Evolutionary conservation across 305 asterid genomes (phyloP).

Genomic region (Petunia hybrid): DNA sequence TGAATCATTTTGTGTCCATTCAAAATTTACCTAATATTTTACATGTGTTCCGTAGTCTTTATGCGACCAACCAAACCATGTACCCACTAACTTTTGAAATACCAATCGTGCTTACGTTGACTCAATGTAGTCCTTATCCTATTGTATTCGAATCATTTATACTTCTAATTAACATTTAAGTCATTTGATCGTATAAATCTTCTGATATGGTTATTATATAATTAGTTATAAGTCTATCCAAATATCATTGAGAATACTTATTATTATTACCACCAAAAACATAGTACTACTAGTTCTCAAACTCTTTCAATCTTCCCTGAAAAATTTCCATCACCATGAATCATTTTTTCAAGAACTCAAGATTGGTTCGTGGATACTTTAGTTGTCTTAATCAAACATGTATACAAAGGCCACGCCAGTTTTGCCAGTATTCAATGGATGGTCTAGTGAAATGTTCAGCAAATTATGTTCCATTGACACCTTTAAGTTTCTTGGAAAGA

Average conservation of each 20-base stretch:
- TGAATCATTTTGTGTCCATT: not conserved
- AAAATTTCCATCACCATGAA: not conserved
- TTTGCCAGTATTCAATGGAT: constrained; percentile 28
- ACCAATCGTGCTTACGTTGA: not conserved
- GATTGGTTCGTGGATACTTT: not conserved
- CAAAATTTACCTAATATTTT: not conserved
- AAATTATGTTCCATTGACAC: constrained; percentile 37
- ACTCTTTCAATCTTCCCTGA: not conserved
- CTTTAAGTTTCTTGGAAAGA: constrained; percentile 41
- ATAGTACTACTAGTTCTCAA: not conserved
- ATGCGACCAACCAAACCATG: not conserved
- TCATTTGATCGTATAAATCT: too few relatives aligned
- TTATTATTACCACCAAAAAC: not conserved
- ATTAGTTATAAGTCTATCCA: too few relatives aligned
- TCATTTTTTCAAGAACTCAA: constrained; percentile 12
- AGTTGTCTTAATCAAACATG: not conserved
- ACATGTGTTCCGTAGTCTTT: not conserved
- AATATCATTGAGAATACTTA: too few relatives aligned
- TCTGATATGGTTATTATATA: too few relatives aligned
- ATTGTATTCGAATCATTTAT: too few relatives aligned
- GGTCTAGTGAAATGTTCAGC: constrained; percentile 30
- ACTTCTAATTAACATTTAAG: too few relatives aligned
- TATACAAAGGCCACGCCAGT: not conserved
- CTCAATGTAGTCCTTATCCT: too few relatives aligned
- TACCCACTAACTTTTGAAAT: not conserved